Base-by-base conservation (phyloP, 257 asterid species). In the Echium plantagineum region DNA sequence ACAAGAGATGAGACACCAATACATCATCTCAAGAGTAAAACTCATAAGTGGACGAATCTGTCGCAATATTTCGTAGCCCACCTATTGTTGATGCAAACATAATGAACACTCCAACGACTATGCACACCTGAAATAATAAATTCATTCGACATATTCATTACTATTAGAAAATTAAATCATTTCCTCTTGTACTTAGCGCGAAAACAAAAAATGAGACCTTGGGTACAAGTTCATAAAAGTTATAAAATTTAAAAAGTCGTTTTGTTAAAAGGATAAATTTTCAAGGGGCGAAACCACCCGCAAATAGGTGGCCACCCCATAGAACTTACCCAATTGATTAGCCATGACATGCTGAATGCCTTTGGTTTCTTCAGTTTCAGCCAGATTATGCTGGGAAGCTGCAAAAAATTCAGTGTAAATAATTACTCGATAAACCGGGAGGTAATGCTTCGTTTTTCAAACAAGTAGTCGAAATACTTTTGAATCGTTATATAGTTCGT, bases 351-450 rank as follows among this genome's bases (percentile, higher is more conserved):
- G 64, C 95, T 84, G 71, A 82, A 86, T 81, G 82, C 81, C 63
- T 61, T 57, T 17, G 95, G 95, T 69, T 86, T 86, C 86, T 69
- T 86, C 53, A 86, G 53, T 63, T 70, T 86, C 57, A 90, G 69
- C 97, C 97, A 90, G 64, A 89, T 86, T 62, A 89, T 78, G 76
- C 93, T 71, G 0, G 97, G 97, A 30, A 86, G 88, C 97, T 89
- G 90, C 81, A 63, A 5, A 51, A 12, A 13, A 9, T 35, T 35
- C 0, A 35, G 10, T 6, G 46, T 35, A 35, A 35, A 35, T 35
- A 2, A 31, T 31, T 38, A 31, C 38, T 4, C 38, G 6, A 4
- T 31, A 31, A 5, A 31, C 9, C 38, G 6, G 8, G 9, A 31
- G 6, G 8, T 4, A 7, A 4, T 1, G 38, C 9, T 31, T 31